Evolutionary conservation across 1,284 basidiomycete genomes (phyloP).

Genomic region (Cryptococcus hybrid): DNA sequence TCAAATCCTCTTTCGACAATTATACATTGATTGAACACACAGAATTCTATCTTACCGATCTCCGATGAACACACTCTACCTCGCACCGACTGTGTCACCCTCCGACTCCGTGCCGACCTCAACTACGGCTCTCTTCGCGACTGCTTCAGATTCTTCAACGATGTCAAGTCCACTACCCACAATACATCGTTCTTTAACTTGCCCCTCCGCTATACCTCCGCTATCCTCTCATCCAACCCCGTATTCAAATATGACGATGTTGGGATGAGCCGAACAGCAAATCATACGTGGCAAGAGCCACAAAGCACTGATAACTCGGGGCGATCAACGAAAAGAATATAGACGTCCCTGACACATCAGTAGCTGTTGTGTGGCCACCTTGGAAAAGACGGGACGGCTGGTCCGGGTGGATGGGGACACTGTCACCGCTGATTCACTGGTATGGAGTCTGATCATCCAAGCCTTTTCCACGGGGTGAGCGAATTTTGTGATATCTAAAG

Average conservation of each 20-base stretch:
- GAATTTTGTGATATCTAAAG: neutral
- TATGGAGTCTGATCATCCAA: conserved; percentile 34
- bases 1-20: neutral
- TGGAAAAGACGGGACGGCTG: conserved; percentile 23
- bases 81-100: neutral
- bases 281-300: too few species aligned
- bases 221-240: too few species aligned
- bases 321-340: too few species aligned
- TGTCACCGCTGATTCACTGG: conserved; percentile 25
- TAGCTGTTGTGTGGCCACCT: conserved; percentile 11
- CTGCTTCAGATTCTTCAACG: neutral
- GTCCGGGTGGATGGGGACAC: conserved; percentile 32
- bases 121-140: neutral
- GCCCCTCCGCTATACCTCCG: too few species aligned
- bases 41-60: neutral
- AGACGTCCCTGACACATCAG: too few species aligned
- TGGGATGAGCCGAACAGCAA: too few species aligned
- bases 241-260: too few species aligned
- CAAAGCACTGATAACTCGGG: too few species aligned
- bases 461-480: conserved; percentile 40
- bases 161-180: too few species aligned
- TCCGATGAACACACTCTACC: neutral
- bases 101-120: neutral
- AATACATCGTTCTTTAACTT: too few species aligned
- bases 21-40: neutral